Base-by-base conservation (phyloP, 371 early-diverging fungal species). In the Apophysomyces elegans region DNA sequence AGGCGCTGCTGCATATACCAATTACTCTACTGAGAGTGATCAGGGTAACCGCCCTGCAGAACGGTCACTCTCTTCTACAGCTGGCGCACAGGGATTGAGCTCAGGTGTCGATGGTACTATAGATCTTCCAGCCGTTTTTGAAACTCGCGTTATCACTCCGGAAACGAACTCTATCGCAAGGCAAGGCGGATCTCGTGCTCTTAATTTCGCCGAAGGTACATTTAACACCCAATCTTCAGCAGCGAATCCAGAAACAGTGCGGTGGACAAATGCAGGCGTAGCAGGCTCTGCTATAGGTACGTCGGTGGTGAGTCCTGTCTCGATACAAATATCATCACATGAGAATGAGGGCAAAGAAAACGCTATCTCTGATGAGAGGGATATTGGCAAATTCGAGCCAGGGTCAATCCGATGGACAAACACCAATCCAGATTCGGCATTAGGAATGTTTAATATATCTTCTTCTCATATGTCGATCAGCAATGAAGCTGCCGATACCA, bases 231-330 rank as follows among this genome's bases (percentile, higher is more conserved):
- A 9, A 2, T 41, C 63, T 7, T 5, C 9, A 9, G 4, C 12
- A n/a, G 45, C 26, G 11, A 38, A 21, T 2, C 8, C 63, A 7
- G 63, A 59, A 32, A 71, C 64, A 16, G 67, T 77, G 14, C 68
- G 64, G 58, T 74, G 77, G 76, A 79, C 79, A 0, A 68, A 74
- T 32, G 76, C 75, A 9, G 75, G 80, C 5, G 68, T 65, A 0
- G 75, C 78, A n/a, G 73, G 71, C 0, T 68, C 79, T 12, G 78
- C 86, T 37, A 73, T 84, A 3, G 86, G 78, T 18, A 73, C 74
- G 1, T 76, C 75, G 6, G 72, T 75, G 1, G 61, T 79, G 6
- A 75, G 75, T 47, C 69, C 73, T 26, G 63, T 71, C 37, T 54
- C 64, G 8, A 35, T 35, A 4, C 38, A 14, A 39, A 13, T 18